These are phyloP conservation scores for Nakataea oryzae DNA, from an alignment of 2,329 filamentous ascomycete species.

Conservation along the genomic window DNA sequence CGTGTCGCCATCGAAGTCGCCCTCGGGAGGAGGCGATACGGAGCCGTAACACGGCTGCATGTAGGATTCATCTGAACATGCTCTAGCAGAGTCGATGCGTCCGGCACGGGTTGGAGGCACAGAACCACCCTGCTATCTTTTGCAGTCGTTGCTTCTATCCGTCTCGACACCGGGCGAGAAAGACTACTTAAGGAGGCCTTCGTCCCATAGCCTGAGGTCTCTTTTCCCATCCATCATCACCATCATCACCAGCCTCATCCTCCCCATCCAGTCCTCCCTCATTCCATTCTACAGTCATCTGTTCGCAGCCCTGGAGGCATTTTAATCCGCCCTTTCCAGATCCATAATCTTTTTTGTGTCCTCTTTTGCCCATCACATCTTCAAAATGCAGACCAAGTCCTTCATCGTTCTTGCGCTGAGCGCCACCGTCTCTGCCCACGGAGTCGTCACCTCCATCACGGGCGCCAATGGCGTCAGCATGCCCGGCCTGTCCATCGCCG, in stretches of 20 bases:
- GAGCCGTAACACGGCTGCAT: background rate
- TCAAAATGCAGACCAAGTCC: constrained; percentile 2
- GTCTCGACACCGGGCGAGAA: background rate
- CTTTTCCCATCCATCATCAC: background rate
- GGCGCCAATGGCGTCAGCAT: constrained; percentile 53
- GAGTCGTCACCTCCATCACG: constrained; percentile 42
- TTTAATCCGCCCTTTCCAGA: background rate
- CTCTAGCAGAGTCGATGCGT: background rate
- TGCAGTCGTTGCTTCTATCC: background rate
- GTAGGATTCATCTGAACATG: background rate
- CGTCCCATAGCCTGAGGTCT: background rate
- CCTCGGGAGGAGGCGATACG: background rate
- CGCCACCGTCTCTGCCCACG: constrained; percentile 38
- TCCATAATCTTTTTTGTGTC: background rate
- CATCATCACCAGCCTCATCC: background rate
- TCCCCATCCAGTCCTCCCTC: background rate
- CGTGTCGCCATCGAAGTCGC: background rate
- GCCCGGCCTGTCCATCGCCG: constrained; percentile 48
- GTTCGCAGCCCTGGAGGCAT: background rate
- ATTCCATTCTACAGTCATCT: background rate
- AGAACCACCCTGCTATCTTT: background rate
- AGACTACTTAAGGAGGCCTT: background rate
- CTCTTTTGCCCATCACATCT: background rate
- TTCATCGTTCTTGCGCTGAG: constrained; percentile 24
- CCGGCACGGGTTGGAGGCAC: too few relatives aligned